Percentiles rank a stretch among this genome's conserved stretches.
Evolutionary conservation across 805 yeast species (phyloP).

Genomic region (Teunomyces cretensis): DNA sequence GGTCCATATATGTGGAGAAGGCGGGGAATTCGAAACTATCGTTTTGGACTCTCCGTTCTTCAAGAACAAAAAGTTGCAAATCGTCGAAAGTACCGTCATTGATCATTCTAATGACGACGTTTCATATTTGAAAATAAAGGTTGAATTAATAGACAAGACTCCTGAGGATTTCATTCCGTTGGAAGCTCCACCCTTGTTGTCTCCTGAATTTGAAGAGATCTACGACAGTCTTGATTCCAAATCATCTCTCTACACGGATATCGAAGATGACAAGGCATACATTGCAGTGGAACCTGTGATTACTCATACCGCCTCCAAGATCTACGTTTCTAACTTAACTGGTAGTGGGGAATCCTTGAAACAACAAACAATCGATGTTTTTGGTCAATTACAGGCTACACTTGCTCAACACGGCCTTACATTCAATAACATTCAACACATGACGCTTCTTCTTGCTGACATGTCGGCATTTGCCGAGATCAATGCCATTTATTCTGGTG

Average conservation of each 20-base stretch:
- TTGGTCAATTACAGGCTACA: constrained; percentile 39
- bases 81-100: constrained; percentile 40
- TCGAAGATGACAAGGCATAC: not conserved
- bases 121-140: constrained; percentile 59
- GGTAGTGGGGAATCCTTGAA: constrained; percentile 15
- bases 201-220: constrained; percentile 39
- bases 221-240: constrained; percentile 14
- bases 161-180: constrained; percentile 5
- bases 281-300: not conserved
- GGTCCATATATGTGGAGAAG: constrained; percentile 96
- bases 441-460: constrained; percentile 58
- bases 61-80: constrained; percentile 46
- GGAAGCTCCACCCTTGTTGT: constrained; percentile 41
- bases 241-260: not conserved
- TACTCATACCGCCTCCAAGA: constrained; percentile 15
- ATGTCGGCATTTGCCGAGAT: constrained; percentile 65
- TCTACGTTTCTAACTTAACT: constrained; percentile 31
- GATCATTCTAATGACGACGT: constrained; percentile 66
- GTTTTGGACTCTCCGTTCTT: constrained; percentile 92
- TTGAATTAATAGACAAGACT: constrained; percentile 45
- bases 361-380: constrained; percentile 50
- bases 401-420: constrained; percentile 30
- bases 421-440: constrained; percentile 53
- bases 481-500: constrained; percentile 57
- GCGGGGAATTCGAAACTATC: constrained; percentile 95